Evolutionary conservation across 2,329 filamentous ascomycete species (phyloP).

Genomic region (Hypoxylon rubiginosum): DNA sequence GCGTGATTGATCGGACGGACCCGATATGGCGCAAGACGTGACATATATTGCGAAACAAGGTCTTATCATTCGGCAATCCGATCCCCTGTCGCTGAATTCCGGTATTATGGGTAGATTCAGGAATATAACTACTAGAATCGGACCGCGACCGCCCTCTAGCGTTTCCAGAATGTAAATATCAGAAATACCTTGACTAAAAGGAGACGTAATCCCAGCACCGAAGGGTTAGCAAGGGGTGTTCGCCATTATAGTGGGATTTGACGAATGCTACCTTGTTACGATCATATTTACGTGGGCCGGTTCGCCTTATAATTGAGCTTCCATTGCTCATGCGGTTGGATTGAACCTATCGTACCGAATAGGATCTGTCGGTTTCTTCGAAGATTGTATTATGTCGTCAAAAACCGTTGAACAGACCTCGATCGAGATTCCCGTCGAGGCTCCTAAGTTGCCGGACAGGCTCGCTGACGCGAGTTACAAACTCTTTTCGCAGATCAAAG

Average conservation of each 20-base stretch:
- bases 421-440: constrained; percentile 19
- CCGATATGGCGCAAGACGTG: constrained; percentile 34
- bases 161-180: constrained; percentile 4
- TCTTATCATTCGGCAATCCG: constrained; percentile 26
- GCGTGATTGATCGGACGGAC: constrained; percentile 28
- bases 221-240: constrained; percentile 25
- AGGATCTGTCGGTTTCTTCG: neutral
- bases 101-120: constrained; percentile 15
- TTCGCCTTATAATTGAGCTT: constrained; percentile 16
- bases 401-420: constrained; percentile 24
- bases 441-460: constrained; percentile 53
- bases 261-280: constrained; percentile 11
- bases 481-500: constrained; percentile 55
- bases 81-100: constrained; percentile 8
- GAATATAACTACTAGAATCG: constrained; percentile 16
- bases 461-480: constrained; percentile 60
- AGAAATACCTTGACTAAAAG: constrained; percentile 20
- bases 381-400: constrained; percentile 18
- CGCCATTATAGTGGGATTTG: constrained; percentile 33
- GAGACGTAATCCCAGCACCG: constrained; percentile 14
- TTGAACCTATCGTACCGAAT: neutral
- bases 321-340: constrained; percentile 3
- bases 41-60: constrained; percentile 30
- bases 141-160: constrained; percentile 4
- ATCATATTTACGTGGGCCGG: neutral